A percentile compares a stretch with the other conserved stretches of the same genome.
These are phyloP conservation scores for Metrosideros polymorpha DNA, from an alignment of 441 rosid species.

Conservation along the genomic window DNA sequence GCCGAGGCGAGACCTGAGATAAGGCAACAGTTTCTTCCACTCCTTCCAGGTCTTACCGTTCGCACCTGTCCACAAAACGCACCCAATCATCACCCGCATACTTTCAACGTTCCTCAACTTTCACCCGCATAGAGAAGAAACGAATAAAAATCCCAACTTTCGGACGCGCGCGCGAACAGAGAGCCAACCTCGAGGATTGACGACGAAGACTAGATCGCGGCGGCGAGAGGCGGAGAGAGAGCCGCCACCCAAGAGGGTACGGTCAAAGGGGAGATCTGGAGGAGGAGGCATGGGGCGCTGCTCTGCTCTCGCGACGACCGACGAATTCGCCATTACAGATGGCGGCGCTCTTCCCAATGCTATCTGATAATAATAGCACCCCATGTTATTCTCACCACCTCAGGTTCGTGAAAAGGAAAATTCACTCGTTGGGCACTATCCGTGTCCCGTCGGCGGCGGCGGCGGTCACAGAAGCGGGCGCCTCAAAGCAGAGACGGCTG, in stretches of 20 bases:
- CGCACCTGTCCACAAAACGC: slow-evolving; percentile 51
- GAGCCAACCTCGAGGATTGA: slow-evolving; percentile 74
- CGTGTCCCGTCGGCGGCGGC: background rate
- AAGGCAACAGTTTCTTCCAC: slow-evolving; percentile 90
- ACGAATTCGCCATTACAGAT: slow-evolving; percentile 23
- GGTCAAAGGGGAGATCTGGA: slow-evolving; percentile 34
- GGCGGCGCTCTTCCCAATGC: slow-evolving; percentile 15
- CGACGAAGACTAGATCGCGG: slow-evolving; percentile 88
- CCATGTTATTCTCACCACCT: slow-evolving; percentile 4
- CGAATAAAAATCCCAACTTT: background rate
- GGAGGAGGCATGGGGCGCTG: slow-evolving; percentile 24
- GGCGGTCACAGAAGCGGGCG: background rate
- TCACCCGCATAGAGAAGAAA: background rate
- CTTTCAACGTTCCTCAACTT: background rate
- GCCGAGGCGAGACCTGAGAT: slow-evolving; percentile 68
- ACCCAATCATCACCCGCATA: background rate
- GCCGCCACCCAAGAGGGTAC: slow-evolving; percentile 18
- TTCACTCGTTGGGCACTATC: background rate
- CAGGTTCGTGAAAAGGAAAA: background rate
- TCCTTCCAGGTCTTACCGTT: slow-evolving; percentile 85
- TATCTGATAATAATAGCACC: slow-evolving; percentile 16
- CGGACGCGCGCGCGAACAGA: background rate
- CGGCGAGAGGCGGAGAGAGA: slow-evolving; percentile 40
- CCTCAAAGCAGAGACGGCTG: background rate
- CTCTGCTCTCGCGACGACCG: slow-evolving; percentile 17